These are phyloP conservation scores for Pelargonium fulgidum DNA, from an alignment of 441 rosid genomes.

Conservation along the genomic window DNA sequence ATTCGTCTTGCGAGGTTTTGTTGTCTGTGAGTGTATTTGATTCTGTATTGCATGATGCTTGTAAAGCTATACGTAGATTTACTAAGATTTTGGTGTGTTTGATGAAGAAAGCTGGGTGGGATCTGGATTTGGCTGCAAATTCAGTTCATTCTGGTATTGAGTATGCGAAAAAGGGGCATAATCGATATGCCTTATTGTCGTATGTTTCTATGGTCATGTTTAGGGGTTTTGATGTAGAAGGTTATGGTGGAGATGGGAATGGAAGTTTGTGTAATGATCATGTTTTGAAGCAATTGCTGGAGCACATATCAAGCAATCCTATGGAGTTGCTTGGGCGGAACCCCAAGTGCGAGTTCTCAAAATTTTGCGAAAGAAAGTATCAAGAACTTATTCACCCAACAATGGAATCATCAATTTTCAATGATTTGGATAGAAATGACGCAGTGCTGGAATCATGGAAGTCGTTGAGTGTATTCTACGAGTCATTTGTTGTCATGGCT, in stretches of 20 bases:
- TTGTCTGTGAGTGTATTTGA: slow-evolving; percentile 55
- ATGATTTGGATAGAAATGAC: slow-evolving; percentile 43
- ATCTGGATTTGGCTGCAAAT: slow-evolving; percentile 69
- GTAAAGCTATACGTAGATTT: slow-evolving; percentile 52
- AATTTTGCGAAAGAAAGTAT: slow-evolving; percentile 57
- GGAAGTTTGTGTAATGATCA: slow-evolving; percentile 35
- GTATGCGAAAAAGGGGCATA: slow-evolving; percentile 51
- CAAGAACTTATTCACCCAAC: slow-evolving; percentile 55
- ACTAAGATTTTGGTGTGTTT: slow-evolving; percentile 61
- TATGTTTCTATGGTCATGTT: slow-evolving; percentile 78
- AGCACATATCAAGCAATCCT: slow-evolving; percentile 50
- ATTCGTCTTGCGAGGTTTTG: slow-evolving; percentile 44
- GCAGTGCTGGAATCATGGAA: slow-evolving; percentile 57
- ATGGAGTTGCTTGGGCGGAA: slow-evolving; percentile 50
- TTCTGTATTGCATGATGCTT: slow-evolving; percentile 58
- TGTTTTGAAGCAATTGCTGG: slow-evolving; percentile 40
- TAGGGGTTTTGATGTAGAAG: slow-evolving; percentile 49
- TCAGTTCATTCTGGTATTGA: slow-evolving; percentile 50
- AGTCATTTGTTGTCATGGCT: slow-evolving; percentile 54
- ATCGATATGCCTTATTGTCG: slow-evolving; percentile 58
- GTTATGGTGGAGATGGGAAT: slow-evolving; percentile 36
- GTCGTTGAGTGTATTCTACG: slow-evolving; percentile 42
- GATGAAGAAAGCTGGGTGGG: slow-evolving; percentile 86
- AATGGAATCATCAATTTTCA: slow-evolving; percentile 55
- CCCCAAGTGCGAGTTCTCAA: slow-evolving; percentile 42